Evolutionary conservation across 1,284 basidiomycete genomes (phyloP).

Genomic region (Heliocybe sulcata): DNA sequence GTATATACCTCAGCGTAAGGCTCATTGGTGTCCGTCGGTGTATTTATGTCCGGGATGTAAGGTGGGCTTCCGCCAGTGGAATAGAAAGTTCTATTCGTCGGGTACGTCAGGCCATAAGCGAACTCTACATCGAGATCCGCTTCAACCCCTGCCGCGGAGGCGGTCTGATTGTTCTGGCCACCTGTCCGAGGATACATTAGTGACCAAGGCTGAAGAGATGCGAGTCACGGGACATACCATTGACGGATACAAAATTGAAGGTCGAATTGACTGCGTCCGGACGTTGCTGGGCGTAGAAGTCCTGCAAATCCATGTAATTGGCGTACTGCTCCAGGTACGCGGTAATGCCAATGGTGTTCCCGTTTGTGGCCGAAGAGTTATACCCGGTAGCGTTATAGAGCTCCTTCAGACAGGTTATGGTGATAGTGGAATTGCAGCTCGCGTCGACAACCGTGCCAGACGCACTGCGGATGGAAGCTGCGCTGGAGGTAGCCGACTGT

Average conservation of each 20-base stretch:
- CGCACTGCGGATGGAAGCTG: slow-evolving; percentile 20
- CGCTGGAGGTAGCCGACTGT: slow-evolving; percentile 17
- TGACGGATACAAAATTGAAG: slow-evolving; percentile 38
- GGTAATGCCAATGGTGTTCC: slow-evolving; percentile 49
- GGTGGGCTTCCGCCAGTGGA: slow-evolving; percentile 57
- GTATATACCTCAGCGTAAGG: slow-evolving; percentile 45
- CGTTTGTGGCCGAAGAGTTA: slow-evolving; percentile 24
- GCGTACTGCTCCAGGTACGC: slow-evolving; percentile 49
- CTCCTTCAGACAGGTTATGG: slow-evolving; percentile 33
- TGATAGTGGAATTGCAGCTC: slow-evolving; percentile 23
- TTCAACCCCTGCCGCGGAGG: slow-evolving; percentile 49
- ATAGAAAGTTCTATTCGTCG: slow-evolving; percentile 44
- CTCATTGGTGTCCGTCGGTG: slow-evolving; percentile 48
- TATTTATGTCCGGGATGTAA: slow-evolving; percentile 40
- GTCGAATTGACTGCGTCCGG: slow-evolving; percentile 36
- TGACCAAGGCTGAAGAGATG: slow-evolving; percentile 10
- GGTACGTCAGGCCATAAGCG: slow-evolving; percentile 52
- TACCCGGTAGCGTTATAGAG: slow-evolving; percentile 45
- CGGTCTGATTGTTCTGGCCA: slow-evolving; percentile 55
- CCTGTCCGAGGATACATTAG: slow-evolving; percentile 39
- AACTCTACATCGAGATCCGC: slow-evolving; percentile 69
- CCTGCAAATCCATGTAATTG: slow-evolving; percentile 45
- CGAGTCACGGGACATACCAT: slow-evolving; percentile 24
- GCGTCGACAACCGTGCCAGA: slow-evolving; percentile 37
- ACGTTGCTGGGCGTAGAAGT: slow-evolving; percentile 24